phyloP scores from a whole-genome alignment of 2,329 filamentous ascomycete genomes.

The Stachybotrys echinatus region DNA sequence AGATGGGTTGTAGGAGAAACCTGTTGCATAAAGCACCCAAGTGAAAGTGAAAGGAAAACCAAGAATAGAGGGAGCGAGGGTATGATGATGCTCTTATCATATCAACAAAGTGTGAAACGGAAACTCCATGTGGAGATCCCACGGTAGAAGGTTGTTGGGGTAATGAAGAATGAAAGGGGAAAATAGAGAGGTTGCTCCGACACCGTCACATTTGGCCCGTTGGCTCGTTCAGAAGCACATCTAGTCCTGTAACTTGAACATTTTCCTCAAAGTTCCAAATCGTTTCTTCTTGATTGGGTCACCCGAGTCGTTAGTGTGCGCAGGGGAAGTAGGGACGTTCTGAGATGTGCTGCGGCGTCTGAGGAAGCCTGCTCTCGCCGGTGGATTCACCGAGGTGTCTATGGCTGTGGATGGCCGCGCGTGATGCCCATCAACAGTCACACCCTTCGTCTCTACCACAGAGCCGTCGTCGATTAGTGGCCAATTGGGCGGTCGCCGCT shows the following conservation, averaged over 20 bases:
- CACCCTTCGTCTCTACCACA: constrained; percentile 17
- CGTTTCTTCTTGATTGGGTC: constrained; percentile 53
- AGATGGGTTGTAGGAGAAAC: no score
- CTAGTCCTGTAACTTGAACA: constrained; percentile 52
- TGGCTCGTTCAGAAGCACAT: neutral
- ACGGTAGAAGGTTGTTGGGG: neutral
- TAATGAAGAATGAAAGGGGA: neutral
- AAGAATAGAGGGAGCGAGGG: no score
- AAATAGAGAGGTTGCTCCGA: neutral
- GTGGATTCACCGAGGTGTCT: constrained; percentile 15
- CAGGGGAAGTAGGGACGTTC: constrained; percentile 13
- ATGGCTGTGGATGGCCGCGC: constrained; percentile 15
- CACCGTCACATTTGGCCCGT: neutral
- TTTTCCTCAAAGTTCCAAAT: constrained; percentile 60
- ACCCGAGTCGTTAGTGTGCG: constrained; percentile 5
- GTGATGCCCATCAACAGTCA: constrained; percentile 5
- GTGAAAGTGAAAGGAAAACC: no score
- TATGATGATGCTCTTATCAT: no score
- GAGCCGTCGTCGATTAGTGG: constrained; percentile 22
- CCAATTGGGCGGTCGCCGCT: constrained; percentile 25
- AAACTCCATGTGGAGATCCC: no score
- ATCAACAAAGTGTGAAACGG: no score
- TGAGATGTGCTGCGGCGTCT: constrained; percentile 32
- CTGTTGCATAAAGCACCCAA: no score
- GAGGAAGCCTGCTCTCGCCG: constrained; percentile 21